A percentile compares a stretch with the other conserved stretches of the same genome.
These are phyloP conservation scores for Caloboletus inedulis DNA, from an alignment of 1,284 basidiomycete species.

Conservation along the genomic window DNA sequence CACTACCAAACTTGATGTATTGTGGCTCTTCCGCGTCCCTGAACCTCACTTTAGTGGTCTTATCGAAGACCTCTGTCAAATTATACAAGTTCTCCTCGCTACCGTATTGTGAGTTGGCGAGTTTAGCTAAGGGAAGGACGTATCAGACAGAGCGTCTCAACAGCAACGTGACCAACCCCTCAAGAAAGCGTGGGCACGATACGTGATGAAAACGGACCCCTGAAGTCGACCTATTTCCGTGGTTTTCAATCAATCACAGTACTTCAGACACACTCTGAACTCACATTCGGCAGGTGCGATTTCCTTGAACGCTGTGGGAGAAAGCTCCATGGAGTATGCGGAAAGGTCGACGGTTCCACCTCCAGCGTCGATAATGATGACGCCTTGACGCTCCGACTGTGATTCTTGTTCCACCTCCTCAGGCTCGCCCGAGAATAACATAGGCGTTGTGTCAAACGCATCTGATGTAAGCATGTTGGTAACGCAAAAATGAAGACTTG, in stretches of 20 bases:
- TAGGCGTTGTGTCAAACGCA: conserved; percentile 25
- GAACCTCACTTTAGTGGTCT: conserved; percentile 46
- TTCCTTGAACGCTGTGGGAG: conserved; percentile 33
- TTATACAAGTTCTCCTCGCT: conserved; percentile 33
- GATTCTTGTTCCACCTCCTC: conserved; percentile 8
- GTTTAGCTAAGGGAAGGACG: conserved; percentile 30
- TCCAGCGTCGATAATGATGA: conserved; percentile 54
- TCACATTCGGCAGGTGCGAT: conserved; percentile 38
- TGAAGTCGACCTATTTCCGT: conserved; percentile 27
- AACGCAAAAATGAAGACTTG: conserved; percentile 46
- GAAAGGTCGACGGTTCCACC: conserved; percentile 54
- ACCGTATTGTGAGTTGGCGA: conserved; percentile 29
- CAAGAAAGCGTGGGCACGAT: conserved; percentile 37
- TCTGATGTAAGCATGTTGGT: conserved; percentile 34
- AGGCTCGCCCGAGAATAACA: conserved; percentile 14
- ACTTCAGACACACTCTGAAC: conserved; percentile 1
- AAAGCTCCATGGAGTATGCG: conserved; percentile 36
- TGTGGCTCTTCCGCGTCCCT: conserved; percentile 38
- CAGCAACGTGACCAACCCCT: conserved; percentile 32
- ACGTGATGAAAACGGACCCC: conserved; percentile 40
- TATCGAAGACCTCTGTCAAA: conserved; percentile 47
- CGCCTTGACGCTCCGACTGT: conserved; percentile 26
- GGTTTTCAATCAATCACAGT: background rate
- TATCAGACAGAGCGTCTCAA: conserved; percentile 10
- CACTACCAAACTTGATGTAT: conserved; percentile 46